Base-by-base conservation (phyloP, 768 basidiomycete species). In the Tremella yokohamensis region DNA sequence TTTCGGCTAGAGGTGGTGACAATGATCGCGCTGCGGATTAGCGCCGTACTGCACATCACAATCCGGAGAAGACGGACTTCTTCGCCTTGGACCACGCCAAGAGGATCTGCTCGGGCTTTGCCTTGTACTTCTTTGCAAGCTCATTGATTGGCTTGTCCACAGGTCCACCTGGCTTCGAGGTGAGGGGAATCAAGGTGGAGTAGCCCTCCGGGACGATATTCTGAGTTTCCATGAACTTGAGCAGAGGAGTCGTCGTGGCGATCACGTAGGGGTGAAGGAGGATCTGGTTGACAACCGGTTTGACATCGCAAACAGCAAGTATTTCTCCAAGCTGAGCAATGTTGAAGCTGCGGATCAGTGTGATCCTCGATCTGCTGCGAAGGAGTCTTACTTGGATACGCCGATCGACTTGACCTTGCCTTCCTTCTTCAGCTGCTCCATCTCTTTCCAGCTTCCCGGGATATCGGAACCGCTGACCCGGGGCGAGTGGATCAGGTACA, bases 351-450 rank as follows among this genome's bases (percentile, higher is more conserved):
- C 6, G 22, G 20, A 19, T 20, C 3, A 25, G 49, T 29, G 26
- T 40, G 34, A 15, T 13, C 3, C 18, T 38, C 39, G 42, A 9
- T 19, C 8, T 11, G 52, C 22, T 45, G 26, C 18, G 7, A 52
- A 38, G 18, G 12, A 19, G 22, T 59, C 68, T 56, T 48, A 87
- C 82, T 68, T 68, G 20, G 69, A 71, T 11, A 71, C 66, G 26
- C 69, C 69, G 51, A 71, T 71, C 29, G 64, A 66, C 48, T 68
- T 68, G 39, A 57, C 66, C 37, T 54, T 62, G 18, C 69, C 69
- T 57, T 58, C 54, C 48, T 66, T 66, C 39, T 66, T 54, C 45
- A 71, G 34, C 44, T 58, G 52, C 57, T 68, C 66, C 58, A 71
- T 61, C 50, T 66, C 52, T 44, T 66, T 63, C 69, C 69, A 71